Conservation (phyloP, 139 green algal species). For the Micromonas commoda region DNA sequence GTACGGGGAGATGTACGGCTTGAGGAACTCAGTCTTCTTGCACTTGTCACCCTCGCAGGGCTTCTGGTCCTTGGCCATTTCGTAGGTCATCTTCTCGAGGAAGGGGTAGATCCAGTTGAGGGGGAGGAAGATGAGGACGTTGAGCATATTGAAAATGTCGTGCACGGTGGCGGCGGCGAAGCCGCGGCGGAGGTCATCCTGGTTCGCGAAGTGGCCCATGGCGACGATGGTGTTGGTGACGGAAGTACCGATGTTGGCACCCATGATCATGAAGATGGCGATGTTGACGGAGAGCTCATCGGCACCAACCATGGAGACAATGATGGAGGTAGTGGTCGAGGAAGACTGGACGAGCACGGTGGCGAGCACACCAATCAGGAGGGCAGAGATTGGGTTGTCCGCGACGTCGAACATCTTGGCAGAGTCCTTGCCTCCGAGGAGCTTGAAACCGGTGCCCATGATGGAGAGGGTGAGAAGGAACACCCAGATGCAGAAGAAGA, state of each 20-base stretch:
- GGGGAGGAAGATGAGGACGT: conserved; percentile 1
- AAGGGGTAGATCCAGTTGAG: conserved; percentile 13
- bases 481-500: conserved; percentile 10
- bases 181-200: conserved; percentile 6
- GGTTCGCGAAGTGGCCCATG: conserved; percentile 14
- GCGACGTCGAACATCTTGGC: conserved; percentile 26
- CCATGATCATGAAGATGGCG: conserved; percentile 20
- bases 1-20: conserved; percentile 13
- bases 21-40: conserved; percentile 18
- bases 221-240: conserved; percentile 22
- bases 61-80: conserved; percentile 12
- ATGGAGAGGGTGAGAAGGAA: conserved; percentile 12
- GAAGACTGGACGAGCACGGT: conserved; percentile 21
- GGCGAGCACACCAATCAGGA: conserved; percentile 17
- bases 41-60: conserved; percentile 4
- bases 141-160: conserved; percentile 14
- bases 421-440: conserved; percentile 8
- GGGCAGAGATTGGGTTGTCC: conserved; percentile 20
- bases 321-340: conserved; percentile 17
- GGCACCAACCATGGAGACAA: conserved; percentile 7
- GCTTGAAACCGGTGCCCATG: conserved; percentile 25
- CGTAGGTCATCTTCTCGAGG: conserved; percentile 14
- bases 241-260: conserved; percentile 19
- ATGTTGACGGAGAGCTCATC: conserved; percentile 4
- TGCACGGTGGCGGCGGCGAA: conserved; percentile 18